Evolutionary conservation across 768 basidiomycete species (phyloP).

Genomic region (Serendipita indica): DNA sequence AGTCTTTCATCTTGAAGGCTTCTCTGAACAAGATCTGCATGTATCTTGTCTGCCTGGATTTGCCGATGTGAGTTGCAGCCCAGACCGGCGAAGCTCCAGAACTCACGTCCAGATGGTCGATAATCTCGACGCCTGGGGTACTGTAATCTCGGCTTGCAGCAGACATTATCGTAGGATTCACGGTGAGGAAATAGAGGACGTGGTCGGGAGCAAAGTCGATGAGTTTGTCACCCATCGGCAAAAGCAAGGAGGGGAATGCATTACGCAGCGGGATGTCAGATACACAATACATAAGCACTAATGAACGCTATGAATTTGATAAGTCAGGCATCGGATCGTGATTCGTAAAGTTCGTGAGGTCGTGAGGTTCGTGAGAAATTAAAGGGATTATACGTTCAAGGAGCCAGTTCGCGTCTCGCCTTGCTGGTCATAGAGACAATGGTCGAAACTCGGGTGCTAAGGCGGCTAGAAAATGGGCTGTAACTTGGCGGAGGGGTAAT

Average conservation of each 20-base stretch:
- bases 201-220: background rate
- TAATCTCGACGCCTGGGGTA: background rate
- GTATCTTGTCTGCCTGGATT: slow-evolving; percentile 1
- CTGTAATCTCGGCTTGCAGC: background rate
- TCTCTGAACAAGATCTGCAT: background rate
- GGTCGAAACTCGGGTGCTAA: background rate
- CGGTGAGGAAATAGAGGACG: background rate
- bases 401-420: no score
- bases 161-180: background rate
- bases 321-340: background rate
- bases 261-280: background rate
- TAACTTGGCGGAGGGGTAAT: background rate
- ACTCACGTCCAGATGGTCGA: background rate
- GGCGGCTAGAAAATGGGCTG: background rate
- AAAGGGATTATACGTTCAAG: background rate
- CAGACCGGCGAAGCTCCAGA: background rate
- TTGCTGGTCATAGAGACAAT: background rate
- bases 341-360: background rate
- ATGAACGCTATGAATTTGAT: background rate
- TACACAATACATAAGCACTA: background rate
- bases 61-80: background rate
- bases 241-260: background rate
- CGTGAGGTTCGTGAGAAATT: background rate
- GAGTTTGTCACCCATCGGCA: background rate
- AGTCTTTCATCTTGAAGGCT: slow-evolving; percentile 1